These are phyloP conservation scores for Candida morakotiae DNA, from an alignment of 805 yeast genomes.

Conservation along the genomic window DNA sequence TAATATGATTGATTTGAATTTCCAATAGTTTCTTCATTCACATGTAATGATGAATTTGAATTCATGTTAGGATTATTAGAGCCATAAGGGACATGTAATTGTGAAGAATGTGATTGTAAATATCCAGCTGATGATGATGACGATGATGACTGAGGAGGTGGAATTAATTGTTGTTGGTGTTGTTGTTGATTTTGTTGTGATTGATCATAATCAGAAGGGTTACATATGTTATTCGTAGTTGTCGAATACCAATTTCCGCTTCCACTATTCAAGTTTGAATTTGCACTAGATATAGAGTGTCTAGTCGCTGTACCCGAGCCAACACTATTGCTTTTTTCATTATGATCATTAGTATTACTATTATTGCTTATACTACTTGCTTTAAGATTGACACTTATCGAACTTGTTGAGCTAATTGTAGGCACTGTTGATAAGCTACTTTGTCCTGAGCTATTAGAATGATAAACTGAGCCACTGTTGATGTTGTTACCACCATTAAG, in stretches of 20 bases:
- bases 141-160: neutral
- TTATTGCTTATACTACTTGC: neutral
- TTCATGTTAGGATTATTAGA: neutral
- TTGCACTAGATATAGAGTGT: neutral
- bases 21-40: neutral
- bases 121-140: neutral
- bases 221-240: neutral
- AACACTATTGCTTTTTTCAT: neutral
- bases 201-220: neutral
- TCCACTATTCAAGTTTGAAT: neutral
- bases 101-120: neutral
- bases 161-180: neutral
- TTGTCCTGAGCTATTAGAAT: slow-evolving; percentile 1
- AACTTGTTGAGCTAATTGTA: neutral
- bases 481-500: neutral
- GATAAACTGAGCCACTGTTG: slow-evolving; percentile 1
- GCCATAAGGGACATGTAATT: neutral
- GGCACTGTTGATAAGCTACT: neutral
- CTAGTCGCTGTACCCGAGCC: neutral
- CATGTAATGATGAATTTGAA: neutral
- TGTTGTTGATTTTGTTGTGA: neutral
- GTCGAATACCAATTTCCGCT: neutral
- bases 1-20: neutral
- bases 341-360: neutral
- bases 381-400: neutral